Conservation (phyloP, 129 eudicot genomes). For the Flaveria robusta region DNA sequence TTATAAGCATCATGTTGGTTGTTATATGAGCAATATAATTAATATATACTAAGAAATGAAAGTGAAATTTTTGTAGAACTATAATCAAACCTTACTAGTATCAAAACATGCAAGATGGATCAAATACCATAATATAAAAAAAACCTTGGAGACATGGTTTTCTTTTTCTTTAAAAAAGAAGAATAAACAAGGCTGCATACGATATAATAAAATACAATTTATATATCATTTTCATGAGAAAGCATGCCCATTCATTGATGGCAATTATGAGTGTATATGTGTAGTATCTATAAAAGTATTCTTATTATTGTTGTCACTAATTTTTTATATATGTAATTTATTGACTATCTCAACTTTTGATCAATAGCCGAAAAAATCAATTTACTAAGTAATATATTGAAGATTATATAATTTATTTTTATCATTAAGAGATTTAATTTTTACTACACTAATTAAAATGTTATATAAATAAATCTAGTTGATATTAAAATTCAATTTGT, state of each 20-base stretch:
- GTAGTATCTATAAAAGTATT: neutral
- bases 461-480: neutral
- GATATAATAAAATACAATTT: conserved; percentile 4
- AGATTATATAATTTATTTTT: too few species aligned
- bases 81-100: neutral
- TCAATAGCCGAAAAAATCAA: too few species aligned
- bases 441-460: too few species aligned
- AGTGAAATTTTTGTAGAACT: too few species aligned
- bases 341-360: too few species aligned
- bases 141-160: conserved; percentile 8
- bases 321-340: neutral
- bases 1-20: too few species aligned
- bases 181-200: conserved; percentile 11
- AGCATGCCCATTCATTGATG: conserved; percentile 11
- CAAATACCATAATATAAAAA: neutral
- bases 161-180: neutral
- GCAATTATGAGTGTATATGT: neutral
- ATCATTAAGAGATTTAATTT: too few species aligned
- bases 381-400: too few species aligned
- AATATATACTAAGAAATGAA: too few species aligned
- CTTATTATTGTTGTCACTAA: neutral
- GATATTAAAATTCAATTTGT: neutral
- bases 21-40: too few species aligned
- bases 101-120: neutral
- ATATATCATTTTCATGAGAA: conserved; percentile 1